Conservation (phyloP, 139 green algal species). For the Coelastrella sp. region DNA sequence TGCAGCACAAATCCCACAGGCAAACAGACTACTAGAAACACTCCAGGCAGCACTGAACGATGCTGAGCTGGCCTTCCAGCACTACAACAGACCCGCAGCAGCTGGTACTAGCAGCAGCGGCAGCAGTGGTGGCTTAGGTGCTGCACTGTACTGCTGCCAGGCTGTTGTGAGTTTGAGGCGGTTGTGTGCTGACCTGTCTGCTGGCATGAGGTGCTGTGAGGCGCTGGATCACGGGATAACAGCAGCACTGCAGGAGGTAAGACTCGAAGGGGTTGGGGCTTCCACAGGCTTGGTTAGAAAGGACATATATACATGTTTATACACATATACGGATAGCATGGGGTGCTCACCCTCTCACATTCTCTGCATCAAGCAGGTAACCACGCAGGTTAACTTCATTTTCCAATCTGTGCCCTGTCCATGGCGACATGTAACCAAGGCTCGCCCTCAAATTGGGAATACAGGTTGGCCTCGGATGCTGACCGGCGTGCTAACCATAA, state of each 20-base stretch:
- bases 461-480: no score
- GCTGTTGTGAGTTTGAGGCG: background rate
- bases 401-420: no score
- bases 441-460: no score
- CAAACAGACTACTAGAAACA: conserved; percentile 12
- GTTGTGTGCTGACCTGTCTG: background rate
- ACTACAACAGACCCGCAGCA: conserved; percentile 32
- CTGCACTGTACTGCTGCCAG: conserved; percentile 36
- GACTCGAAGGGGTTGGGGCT: no score
- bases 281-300: no score
- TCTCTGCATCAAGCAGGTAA: no score
- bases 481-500: background rate
- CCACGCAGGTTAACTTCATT: no score
- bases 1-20: conserved; percentile 17
- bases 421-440: no score
- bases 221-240: background rate
- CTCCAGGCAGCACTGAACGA: conserved; percentile 1
- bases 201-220: conserved; percentile 12
- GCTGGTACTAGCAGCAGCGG: background rate
- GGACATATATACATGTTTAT: no score
- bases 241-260: conserved; percentile 7
- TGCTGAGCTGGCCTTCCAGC: conserved; percentile 1
- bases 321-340: no score
- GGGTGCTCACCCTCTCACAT: no score
- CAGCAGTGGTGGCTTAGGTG: background rate